These are phyloP conservation scores for Scopulariopsis brevicaulis DNA, from an alignment of 2,329 filamentous ascomycete genomes.

Conservation along the genomic window DNA sequence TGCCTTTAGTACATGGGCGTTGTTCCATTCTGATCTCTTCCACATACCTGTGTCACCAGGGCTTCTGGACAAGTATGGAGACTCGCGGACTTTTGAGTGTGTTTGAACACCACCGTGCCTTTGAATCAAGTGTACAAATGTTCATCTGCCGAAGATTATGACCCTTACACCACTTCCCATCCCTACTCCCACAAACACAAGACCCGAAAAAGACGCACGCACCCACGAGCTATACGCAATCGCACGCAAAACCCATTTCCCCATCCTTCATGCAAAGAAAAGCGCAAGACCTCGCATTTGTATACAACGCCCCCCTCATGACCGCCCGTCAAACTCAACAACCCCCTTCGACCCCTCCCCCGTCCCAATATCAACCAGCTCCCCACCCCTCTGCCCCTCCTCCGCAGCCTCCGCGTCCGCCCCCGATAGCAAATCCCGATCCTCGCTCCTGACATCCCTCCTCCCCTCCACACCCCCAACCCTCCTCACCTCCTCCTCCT, in stretches of 20 bases:
- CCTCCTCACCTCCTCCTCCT: conserved; percentile 23
- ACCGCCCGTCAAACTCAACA: conserved; percentile 30
- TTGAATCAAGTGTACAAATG: too few species aligned
- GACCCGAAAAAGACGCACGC: neutral
- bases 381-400: conserved; percentile 1
- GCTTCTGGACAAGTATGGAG: too few species aligned
- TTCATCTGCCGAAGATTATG: too few species aligned
- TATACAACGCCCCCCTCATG: neutral
- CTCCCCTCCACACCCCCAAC: conserved; percentile 46
- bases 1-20: too few species aligned
- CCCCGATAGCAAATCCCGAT: conserved; percentile 61
- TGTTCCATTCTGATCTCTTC: too few species aligned
- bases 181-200: conserved; percentile 5
- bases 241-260: neutral
- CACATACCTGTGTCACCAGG: too few species aligned
- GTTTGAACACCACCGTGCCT: too few species aligned
- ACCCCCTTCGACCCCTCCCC: conserved; percentile 21
- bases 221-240: too few species aligned
- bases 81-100: too few species aligned
- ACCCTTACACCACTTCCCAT: neutral
- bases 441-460: conserved; percentile 52
- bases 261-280: neutral
- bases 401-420: conserved; percentile 57
- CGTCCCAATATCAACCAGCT: neutral
- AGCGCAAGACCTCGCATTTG: neutral